phyloP scores from a whole-genome alignment of 2,329 filamentous ascomycete genomes.

The Berkeleyomyces basicola region DNA sequence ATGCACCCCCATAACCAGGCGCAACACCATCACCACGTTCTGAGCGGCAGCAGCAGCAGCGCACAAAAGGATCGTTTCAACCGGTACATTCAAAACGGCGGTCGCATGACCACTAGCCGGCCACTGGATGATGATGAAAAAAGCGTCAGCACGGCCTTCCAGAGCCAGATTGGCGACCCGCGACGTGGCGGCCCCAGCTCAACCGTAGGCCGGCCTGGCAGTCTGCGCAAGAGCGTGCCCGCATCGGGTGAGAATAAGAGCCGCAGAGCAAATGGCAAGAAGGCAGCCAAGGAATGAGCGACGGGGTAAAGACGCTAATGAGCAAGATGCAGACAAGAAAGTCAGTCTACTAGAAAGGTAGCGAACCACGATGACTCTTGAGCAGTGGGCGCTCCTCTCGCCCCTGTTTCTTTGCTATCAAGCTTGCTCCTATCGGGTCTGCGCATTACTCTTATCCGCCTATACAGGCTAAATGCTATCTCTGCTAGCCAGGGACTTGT shows the following conservation, averaged over 20 bases:
- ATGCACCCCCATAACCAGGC: background rate
- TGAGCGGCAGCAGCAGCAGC: background rate
- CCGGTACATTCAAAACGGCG: slow-evolving; percentile 79
- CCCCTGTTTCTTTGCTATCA: too few relatives aligned
- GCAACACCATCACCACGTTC: background rate
- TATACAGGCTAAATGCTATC: background rate
- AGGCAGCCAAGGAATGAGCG: slow-evolving; percentile 7
- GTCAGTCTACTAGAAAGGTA: background rate
- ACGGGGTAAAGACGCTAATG: background rate
- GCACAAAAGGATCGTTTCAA: slow-evolving; percentile 59
- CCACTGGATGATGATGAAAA: slow-evolving; percentile 82
- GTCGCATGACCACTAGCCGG: slow-evolving; percentile 49
- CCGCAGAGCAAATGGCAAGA: slow-evolving; percentile 4
- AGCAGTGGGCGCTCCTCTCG: background rate
- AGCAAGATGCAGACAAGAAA: background rate
- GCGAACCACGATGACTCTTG: background rate
- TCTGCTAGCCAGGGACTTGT: too few relatives aligned
- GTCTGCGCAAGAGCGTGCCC: background rate
- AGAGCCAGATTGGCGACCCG: slow-evolving; percentile 64
- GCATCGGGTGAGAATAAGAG: background rate
- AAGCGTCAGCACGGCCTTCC: slow-evolving; percentile 91
- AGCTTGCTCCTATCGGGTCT: background rate
- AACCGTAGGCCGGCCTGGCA: background rate
- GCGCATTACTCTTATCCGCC: background rate
- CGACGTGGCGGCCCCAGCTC: slow-evolving; percentile 20